A percentile compares a stretch with the other conserved stretches of the same genome.
Conservation (phyloP, 305 asterid genomes). For the Striga hermonthica region DNA sequence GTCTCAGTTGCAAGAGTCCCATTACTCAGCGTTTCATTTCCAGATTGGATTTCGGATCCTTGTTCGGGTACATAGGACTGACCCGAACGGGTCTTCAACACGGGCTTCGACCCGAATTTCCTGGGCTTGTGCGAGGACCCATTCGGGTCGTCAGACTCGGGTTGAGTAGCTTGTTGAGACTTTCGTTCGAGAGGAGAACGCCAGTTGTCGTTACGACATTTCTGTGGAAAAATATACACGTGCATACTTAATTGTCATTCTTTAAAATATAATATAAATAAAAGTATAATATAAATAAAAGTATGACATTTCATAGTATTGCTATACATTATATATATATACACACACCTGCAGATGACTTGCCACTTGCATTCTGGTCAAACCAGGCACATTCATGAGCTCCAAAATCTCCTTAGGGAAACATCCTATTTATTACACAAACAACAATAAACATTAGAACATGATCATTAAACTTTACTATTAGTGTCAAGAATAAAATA, state of each 20-base stretch:
- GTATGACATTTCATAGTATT: too few relatives aligned
- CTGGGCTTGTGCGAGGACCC: slow-evolving; percentile 31
- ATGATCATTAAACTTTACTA: too few relatives aligned
- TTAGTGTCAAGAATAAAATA: too few relatives aligned
- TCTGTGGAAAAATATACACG: slow-evolving; percentile 21
- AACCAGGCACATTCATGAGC: slow-evolving; percentile 53
- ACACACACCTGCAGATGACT: slow-evolving; percentile 53
- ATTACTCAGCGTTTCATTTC: not conserved
- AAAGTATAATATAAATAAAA: too few relatives aligned
- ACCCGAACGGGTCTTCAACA: not conserved
- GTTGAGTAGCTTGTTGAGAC: slow-evolving; percentile 12
- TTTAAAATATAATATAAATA: too few relatives aligned
- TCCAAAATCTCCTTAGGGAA: slow-evolving; percentile 57
- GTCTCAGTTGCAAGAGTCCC: slow-evolving; percentile 12
- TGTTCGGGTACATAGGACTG: not conserved
- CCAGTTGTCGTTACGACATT: slow-evolving; percentile 50
- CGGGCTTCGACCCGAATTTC: slow-evolving; percentile 42
- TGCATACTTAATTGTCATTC: not conserved
- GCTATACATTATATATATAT: too few relatives aligned
- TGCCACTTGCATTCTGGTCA: slow-evolving; percentile 68
- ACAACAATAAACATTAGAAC: not conserved
- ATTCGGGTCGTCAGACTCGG: not conserved
- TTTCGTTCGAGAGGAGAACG: slow-evolving; percentile 37
- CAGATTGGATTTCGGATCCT: slow-evolving; percentile 22
- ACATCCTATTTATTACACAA: slow-evolving; percentile 36